These are phyloP conservation scores for Trametes cinnabarina DNA, from an alignment of 768 basidiomycete species.

Conservation along the genomic window DNA sequence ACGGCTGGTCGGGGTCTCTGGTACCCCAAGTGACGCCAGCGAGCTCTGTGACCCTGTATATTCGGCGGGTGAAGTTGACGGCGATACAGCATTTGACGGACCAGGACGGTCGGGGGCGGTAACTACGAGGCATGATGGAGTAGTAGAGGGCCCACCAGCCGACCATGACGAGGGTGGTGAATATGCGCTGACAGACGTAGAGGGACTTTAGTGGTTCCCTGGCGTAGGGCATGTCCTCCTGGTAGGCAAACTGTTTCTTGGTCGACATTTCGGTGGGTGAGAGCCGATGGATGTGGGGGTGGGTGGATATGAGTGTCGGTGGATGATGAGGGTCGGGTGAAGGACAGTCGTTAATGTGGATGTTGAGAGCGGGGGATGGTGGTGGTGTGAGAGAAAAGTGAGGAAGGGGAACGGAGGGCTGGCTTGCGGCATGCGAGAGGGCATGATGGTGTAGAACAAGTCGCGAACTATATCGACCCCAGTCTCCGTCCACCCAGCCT, in stretches of 20 bases:
- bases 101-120: slow-evolving; percentile 51
- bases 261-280: too few species aligned
- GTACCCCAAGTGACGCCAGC: slow-evolving; percentile 57
- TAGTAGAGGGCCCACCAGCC: slow-evolving; percentile 47
- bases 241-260: slow-evolving; percentile 25
- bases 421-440: neutral
- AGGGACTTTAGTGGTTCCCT: slow-evolving; percentile 45
- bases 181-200: slow-evolving; percentile 47
- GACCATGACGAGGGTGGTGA: slow-evolving; percentile 48
- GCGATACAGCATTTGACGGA: slow-evolving; percentile 47
- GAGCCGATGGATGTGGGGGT: too few species aligned
- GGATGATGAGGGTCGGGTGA: neutral
- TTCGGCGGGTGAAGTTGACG: slow-evolving; percentile 51
- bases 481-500: neutral
- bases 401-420: neutral
- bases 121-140: slow-evolving; percentile 39
- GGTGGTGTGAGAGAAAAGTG: neutral
- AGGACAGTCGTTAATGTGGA: neutral
- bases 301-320: neutral
- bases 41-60: slow-evolving; percentile 53
- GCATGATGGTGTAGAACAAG: slow-evolving; percentile 3
- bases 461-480: neutral
- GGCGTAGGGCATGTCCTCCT: slow-evolving; percentile 43
- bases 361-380: neutral
- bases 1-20: slow-evolving; percentile 41